These are phyloP conservation scores for Fagopyrum esculentum DNA, from an alignment of 148 eudicot species.

Conservation along the genomic window DNA sequence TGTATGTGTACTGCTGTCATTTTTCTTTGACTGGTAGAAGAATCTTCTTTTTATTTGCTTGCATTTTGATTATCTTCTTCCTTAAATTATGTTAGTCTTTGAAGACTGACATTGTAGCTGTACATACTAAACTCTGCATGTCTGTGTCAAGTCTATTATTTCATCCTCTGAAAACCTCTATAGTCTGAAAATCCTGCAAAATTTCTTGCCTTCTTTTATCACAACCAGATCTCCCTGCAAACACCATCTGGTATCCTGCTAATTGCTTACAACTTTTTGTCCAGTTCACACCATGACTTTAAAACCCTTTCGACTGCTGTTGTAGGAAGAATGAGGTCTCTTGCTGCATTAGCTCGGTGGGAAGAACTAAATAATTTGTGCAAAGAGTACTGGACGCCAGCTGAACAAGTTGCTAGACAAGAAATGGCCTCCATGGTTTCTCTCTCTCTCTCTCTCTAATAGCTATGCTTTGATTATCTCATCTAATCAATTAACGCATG, in stretches of 20 bases:
- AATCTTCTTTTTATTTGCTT: not conserved
- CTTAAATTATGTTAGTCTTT: not conserved
- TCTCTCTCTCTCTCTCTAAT: slow-evolving; percentile 4
- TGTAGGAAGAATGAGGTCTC: slow-evolving; percentile 90
- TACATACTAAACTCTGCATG: not conserved
- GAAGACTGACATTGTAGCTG: not conserved
- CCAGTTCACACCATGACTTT: not conserved
- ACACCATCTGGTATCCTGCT: not conserved
- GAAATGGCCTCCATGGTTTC: slow-evolving; percentile 98
- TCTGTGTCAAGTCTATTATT: not conserved
- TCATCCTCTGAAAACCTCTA: not conserved
- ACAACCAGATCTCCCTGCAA: not conserved
- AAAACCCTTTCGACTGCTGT: not conserved
- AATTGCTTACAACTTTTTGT: not conserved
- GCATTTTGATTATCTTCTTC: not conserved
- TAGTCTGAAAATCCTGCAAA: not conserved
- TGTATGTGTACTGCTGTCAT: not conserved
- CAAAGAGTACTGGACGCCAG: slow-evolving; percentile 88
- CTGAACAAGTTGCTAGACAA: slow-evolving; percentile 83
- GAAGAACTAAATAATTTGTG: slow-evolving; percentile 91
- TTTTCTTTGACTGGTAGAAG: not conserved
- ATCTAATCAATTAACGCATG: not conserved
- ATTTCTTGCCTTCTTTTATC: not conserved
- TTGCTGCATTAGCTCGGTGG: slow-evolving; percentile 99
- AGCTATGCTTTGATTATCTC: not conserved